Percentiles rank a stretch among this genome's conserved stretches.
Conservation (phyloP, 345 rosid species). For the Gossypium turneri region DNA sequence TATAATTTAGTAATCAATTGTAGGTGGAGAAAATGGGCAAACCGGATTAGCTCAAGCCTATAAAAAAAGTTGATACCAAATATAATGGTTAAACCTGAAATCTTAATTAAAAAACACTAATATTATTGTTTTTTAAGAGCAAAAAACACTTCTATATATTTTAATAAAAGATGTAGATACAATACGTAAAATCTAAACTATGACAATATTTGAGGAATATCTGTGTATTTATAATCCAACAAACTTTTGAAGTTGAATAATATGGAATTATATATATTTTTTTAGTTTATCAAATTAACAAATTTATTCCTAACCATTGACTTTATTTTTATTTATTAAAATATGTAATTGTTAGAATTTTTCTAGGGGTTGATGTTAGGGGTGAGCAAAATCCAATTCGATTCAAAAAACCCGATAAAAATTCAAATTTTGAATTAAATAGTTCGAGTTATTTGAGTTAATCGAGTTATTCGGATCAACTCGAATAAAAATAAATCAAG, state of each 20-base stretch:
- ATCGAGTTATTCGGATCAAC: no score
- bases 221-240: not conserved
- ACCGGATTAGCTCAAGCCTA: no score
- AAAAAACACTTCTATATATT: not conserved
- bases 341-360: not conserved
- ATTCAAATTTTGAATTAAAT: no score
- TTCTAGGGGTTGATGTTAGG: accelerated
- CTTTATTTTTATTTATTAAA: not conserved
- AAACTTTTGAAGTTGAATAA: not conserved
- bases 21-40: no score
- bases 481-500: no score
- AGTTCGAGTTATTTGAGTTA: no score
- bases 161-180: not conserved
- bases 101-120: not conserved
- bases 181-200: not conserved
- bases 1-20: no score
- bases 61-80: no score
- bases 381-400: accelerated
- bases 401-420: no score
- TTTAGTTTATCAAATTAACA: not conserved
- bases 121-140: not conserved
- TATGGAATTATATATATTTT: not conserved
- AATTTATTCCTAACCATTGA: not conserved
- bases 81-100: not conserved
- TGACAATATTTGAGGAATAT: not conserved